Percentiles rank a stretch among this genome's conserved stretches.
Conservation (phyloP, 306 rosid genomes). For the Psophocarpus tetragonolobus region DNA sequence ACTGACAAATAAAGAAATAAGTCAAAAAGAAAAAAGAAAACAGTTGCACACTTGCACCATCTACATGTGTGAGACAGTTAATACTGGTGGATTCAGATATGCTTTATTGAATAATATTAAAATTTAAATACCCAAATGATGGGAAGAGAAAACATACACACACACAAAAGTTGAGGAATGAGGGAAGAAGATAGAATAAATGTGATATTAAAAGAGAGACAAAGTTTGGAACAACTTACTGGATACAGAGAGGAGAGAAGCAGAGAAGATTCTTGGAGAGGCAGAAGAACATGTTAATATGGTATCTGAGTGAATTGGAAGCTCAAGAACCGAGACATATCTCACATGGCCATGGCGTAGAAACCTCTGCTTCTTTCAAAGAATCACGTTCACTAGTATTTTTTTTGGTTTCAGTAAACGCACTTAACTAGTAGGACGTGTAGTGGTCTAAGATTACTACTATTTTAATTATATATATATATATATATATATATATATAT, state of each 20-base stretch:
- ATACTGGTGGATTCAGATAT: conserved; percentile 42
- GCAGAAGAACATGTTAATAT: conserved; percentile 23
- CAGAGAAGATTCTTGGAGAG: conserved; percentile 44
- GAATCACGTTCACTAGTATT: conserved; percentile 34
- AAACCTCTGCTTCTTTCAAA: conserved; percentile 55
- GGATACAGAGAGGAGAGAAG: conserved; percentile 57
- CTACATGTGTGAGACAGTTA: conserved; percentile 33
- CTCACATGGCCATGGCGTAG: conserved; percentile 79
- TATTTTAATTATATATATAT: neutral
- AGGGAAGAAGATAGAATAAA: conserved; percentile 24
- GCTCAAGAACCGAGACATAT: conserved; percentile 71
- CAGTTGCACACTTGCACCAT: conserved; percentile 27
- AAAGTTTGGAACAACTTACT: conserved; percentile 42
- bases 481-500: neutral
- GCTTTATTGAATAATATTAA: conserved; percentile 25
- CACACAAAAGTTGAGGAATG: conserved; percentile 23
- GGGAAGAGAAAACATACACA: neutral
- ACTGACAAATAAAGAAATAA: neutral
- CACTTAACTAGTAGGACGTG: neutral
- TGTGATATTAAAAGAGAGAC: conserved; percentile 16
- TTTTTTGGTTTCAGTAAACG: conserved; percentile 7
- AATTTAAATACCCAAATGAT: neutral
- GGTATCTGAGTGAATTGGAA: conserved; percentile 39
- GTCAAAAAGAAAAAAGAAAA: neutral
- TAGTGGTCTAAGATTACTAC: neutral